Evolutionary conservation across 306 rosid genomes (phyloP), one percentile per base, ranked within the genome.

Genomic region (Boehmeria nivea): DNA sequence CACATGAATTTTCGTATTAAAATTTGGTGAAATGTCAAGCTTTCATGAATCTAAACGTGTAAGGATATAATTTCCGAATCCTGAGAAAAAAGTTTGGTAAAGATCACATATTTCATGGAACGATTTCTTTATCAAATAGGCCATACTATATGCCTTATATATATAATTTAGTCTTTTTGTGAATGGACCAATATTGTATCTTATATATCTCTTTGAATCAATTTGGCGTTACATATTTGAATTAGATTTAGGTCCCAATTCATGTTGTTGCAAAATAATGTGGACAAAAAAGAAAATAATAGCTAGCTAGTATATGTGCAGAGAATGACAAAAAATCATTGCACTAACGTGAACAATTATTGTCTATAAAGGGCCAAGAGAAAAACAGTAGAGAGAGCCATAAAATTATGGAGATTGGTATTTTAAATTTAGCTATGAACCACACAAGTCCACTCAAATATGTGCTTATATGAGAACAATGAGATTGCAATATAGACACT

Each of bases 11-110:
- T 48, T 53, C 39, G 31, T n/a, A 23, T 23, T 33, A 22, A 24
- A 31, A 25, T 46, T 59, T 54, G 71, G 50, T 58, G 59, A 72
- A 73, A 59, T 53, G 43, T 63, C 60, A 45, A 63, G 67, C 39
- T 28, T 22, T 24, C 43, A 17, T 22, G 59, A 15, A 54, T 39
- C 27, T 51, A 60, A 64, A 49, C 34, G 18, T 36, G 63, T 27
- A n/a, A n/a, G n/a, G n/a, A n/a, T n/a, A n/a, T n/a, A n/a, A n/a
- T n/a, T n/a, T n/a, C n/a, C n/a, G n/a, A n/a, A n/a, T n/a, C n/a
- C n/a, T n/a, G n/a, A n/a, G n/a, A n/a, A n/a, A n/a, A n/a, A n/a
- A n/a, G n/a, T n/a, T n/a, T n/a, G n/a, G n/a, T n/a, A 60, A 52
- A 46, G 73, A 56, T 53, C 57, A 53, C 18, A 8, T 33, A 8